phyloP scores from a whole-genome alignment of 1,284 basidiomycete genomes.

The Macrocybe sp. region DNA sequence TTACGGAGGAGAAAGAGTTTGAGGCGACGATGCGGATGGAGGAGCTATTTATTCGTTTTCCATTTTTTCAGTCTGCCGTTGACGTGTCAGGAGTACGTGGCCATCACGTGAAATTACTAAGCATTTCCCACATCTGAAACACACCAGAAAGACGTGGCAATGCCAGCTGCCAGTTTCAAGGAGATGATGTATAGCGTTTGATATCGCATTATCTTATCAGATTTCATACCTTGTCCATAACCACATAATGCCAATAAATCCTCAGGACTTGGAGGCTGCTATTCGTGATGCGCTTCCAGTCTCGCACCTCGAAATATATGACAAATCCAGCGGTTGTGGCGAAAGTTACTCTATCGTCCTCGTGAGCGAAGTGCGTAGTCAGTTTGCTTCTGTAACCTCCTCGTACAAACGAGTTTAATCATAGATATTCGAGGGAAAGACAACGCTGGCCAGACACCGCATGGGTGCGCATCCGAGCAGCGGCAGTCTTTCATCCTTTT shows the following conservation, averaged over 20 bases:
- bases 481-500: not conserved
- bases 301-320: constrained; percentile 63
- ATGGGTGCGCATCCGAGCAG: constrained; percentile 40
- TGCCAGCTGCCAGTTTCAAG: too few species aligned
- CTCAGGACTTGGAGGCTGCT: constrained; percentile 49
- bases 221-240: constrained; percentile 10
- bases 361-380: constrained; percentile 59
- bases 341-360: constrained; percentile 70
- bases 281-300: constrained; percentile 58
- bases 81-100: constrained; percentile 37
- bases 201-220: constrained; percentile 22
- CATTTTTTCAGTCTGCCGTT: constrained; percentile 12
- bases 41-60: constrained; percentile 19
- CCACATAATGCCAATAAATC: constrained; percentile 53
- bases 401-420: not conserved
- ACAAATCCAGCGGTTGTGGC: constrained; percentile 74
- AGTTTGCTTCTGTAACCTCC: not conserved
- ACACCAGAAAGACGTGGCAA: not conserved
- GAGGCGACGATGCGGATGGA: too few species aligned
- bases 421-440: constrained; percentile 70
- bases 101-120: constrained; percentile 22
- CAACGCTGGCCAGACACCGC: constrained; percentile 66
- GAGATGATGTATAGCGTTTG: not conserved
- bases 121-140: constrained; percentile 7
- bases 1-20: constrained; percentile 20